phyloP scores from a whole-genome alignment of 108 stramenopile genomes.

The Parietichytrium sp. region DNA sequence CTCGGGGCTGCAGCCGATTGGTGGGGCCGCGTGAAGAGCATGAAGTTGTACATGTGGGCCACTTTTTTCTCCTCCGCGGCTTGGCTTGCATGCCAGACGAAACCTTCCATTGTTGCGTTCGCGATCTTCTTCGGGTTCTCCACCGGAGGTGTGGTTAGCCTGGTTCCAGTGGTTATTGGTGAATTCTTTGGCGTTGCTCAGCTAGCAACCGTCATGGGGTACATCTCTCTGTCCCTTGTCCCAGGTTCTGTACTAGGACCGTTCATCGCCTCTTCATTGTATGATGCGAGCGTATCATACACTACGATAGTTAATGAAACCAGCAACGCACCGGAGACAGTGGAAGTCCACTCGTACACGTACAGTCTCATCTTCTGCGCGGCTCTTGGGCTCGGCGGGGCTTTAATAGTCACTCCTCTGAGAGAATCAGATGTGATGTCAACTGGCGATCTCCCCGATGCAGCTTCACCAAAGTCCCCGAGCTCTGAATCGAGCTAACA shows the following conservation, averaged over 20 bases:
- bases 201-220: conserved; percentile 31
- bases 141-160: not conserved
- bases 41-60: not conserved
- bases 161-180: not conserved
- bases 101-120: not conserved
- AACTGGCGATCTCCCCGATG: too few relatives aligned
- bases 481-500: too few relatives aligned
- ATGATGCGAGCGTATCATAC: not conserved
- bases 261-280: not conserved
- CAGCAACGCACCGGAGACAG: too few relatives aligned
- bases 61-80: not conserved
- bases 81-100: not conserved
- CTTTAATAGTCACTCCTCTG: too few relatives aligned
- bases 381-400: too few relatives aligned
- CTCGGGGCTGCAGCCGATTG: conserved; percentile 15
- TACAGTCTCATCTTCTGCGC: too few relatives aligned
- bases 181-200: not conserved
- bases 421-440: too few relatives aligned
- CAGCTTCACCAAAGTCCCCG: too few relatives aligned
- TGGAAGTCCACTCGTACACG: too few relatives aligned
- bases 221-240: conserved; percentile 8
- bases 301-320: too few relatives aligned
- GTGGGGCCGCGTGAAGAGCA: not conserved
- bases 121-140: conserved; percentile 8
- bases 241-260: conserved; percentile 22